Conservation (phyloP, 768 basidiomycete genomes). For the Collybia mongolica region DNA sequence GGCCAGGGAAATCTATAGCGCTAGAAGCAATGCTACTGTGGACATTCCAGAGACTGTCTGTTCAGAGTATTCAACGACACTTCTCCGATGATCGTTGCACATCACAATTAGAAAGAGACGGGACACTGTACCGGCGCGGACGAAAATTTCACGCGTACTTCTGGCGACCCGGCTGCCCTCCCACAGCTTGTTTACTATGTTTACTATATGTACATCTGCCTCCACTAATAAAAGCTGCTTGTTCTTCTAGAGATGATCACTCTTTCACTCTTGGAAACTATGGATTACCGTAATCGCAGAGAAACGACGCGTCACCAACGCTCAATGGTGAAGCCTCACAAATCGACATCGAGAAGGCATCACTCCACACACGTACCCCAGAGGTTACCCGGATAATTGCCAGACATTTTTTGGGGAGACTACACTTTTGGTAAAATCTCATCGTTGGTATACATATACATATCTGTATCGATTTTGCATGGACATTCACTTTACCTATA, state of each 20-base stretch:
- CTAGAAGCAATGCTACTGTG: too few relatives aligned
- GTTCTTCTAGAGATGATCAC: slow-evolving; percentile 22
- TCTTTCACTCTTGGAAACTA: slow-evolving; percentile 25
- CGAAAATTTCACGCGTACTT: too few relatives aligned
- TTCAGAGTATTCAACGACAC: too few relatives aligned
- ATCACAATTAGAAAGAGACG: too few relatives aligned
- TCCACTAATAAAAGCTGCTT: not conserved
- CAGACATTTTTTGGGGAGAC: slow-evolving; percentile 6
- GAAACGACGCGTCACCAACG: not conserved
- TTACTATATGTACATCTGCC: too few relatives aligned
- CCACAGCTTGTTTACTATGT: too few relatives aligned
- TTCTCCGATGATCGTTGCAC: not conserved
- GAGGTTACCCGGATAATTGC: slow-evolving; percentile 1
- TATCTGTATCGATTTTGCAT: not conserved
- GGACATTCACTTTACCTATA: not conserved
- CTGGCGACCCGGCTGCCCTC: too few relatives aligned
- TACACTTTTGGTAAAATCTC: slow-evolving; percentile 4
- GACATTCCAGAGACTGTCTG: too few relatives aligned
- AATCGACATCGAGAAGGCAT: not conserved
- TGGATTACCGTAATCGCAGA: slow-evolving; percentile 22
- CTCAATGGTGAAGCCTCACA: not conserved
- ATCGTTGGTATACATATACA: too few relatives aligned
- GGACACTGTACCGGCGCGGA: too few relatives aligned
- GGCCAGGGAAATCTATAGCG: not conserved
- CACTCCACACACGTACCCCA: not conserved